A percentile compares a stretch with the other conserved stretches of the same genome.
Conservation (phyloP, 805 yeast species). For the Cyberlindnera maritima region DNA sequence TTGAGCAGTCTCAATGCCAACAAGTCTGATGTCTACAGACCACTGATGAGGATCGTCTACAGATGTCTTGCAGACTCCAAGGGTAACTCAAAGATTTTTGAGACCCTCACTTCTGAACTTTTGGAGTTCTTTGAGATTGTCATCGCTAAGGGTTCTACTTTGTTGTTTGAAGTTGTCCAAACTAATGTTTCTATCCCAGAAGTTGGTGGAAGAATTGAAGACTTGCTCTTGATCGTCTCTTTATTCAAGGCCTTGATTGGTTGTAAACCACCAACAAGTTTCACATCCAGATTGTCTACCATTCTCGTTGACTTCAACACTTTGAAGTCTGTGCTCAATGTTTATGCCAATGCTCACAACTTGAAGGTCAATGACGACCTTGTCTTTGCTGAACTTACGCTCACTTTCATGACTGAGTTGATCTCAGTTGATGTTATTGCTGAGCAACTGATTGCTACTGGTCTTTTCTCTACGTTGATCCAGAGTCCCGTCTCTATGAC, state of each 20-base stretch:
- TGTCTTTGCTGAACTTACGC: conserved; percentile 66
- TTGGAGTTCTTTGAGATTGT: conserved; percentile 58
- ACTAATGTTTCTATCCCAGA: conserved; percentile 43
- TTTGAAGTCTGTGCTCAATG: conserved; percentile 55
- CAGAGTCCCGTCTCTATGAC: conserved; percentile 71
- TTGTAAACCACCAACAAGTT: conserved; percentile 44
- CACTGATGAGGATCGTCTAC: conserved; percentile 57
- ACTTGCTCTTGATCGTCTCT: conserved; percentile 58
- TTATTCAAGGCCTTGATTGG: conserved; percentile 57
- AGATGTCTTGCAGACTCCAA: conserved; percentile 45
- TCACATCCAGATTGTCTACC: conserved; percentile 49
- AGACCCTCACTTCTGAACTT: conserved; percentile 49
- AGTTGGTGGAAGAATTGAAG: conserved; percentile 54
- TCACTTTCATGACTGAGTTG: conserved; percentile 68
- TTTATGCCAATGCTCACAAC: conserved; percentile 67
- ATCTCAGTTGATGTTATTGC: conserved; percentile 62
- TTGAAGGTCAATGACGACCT: conserved; percentile 61
- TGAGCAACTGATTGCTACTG: conserved; percentile 58
- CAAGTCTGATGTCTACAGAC: conserved; percentile 46
- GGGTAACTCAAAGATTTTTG: conserved; percentile 40
- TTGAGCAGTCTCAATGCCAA: conserved; percentile 38
- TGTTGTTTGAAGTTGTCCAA: conserved; percentile 56
- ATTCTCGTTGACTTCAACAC: conserved; percentile 58
- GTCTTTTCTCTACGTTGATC: conserved; percentile 62
- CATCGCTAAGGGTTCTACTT: conserved; percentile 62